These are phyloP conservation scores for Aspergillus pseudonomiae DNA, from an alignment of 2,329 filamentous ascomycete genomes.

Conservation along the genomic window DNA sequence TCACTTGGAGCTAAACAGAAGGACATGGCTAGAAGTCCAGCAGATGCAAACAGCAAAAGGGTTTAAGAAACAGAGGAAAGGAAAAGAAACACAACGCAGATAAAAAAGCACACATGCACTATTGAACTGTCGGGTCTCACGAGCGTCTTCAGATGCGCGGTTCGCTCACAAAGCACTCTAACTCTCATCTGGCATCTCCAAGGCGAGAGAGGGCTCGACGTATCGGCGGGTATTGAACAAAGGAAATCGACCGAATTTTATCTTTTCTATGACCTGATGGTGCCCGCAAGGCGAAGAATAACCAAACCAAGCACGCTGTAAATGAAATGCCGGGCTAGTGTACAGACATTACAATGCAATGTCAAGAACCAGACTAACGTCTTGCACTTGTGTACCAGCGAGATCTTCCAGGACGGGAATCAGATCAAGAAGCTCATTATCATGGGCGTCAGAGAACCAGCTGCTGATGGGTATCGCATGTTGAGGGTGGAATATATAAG, in stretches of 20 bases:
- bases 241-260: constrained; percentile 12
- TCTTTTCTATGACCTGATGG: constrained; percentile 18
- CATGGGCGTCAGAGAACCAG: constrained; percentile 99
- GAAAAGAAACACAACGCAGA: constrained; percentile 1
- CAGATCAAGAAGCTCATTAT: constrained; percentile 95
- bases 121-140: constrained; percentile 2
- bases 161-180: constrained; percentile 4
- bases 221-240: constrained; percentile 6
- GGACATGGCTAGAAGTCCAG: constrained; percentile 6
- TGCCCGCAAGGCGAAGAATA: constrained; percentile 11
- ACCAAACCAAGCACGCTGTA: constrained; percentile 30
- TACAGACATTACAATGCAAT: constrained; percentile 64
- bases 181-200: neutral
- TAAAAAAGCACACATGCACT: constrained; percentile 4
- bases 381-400: constrained; percentile 82
- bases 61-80: neutral
- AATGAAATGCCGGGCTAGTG: constrained; percentile 33
- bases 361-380: constrained; percentile 97
- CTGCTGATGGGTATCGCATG: constrained; percentile 99
- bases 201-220: neutral
- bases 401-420: constrained; percentile 98
- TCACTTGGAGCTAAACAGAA: constrained; percentile 30
- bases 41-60: constrained; percentile 1
- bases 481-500: constrained; percentile 99
- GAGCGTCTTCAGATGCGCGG: neutral